Conservation (phyloP, 2,329 filamentous ascomycete genomes). For the Plectosphaerella plurivora region DNA sequence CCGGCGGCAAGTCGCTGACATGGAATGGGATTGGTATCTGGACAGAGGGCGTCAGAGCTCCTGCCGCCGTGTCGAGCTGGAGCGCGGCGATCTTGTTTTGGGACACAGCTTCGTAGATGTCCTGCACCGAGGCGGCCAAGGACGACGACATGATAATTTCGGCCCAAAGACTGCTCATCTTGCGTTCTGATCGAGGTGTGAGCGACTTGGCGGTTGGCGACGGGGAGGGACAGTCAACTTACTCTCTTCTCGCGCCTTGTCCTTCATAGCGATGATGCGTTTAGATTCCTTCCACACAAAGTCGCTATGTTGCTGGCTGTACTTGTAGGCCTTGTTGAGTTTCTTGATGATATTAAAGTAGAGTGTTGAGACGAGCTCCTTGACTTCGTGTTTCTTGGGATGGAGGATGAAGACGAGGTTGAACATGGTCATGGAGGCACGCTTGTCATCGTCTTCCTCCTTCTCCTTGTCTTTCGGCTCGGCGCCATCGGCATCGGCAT, state of each 20-base stretch:
- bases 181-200: slow-evolving; percentile 34
- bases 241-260: slow-evolving; percentile 71
- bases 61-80: slow-evolving; percentile 62
- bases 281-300: slow-evolving; percentile 93
- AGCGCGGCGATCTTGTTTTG: slow-evolving; percentile 82
- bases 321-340: slow-evolving; percentile 87
- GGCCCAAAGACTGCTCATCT: slow-evolving; percentile 64
- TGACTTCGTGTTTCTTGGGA: slow-evolving; percentile 72
- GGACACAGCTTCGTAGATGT: slow-evolving; percentile 76
- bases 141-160: slow-evolving; percentile 70
- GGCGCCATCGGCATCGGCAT: slow-evolving; percentile 17
- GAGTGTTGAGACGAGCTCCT: slow-evolving; percentile 67
- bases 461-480: slow-evolving; percentile 22
- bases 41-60: slow-evolving; percentile 56
- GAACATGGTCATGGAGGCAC: slow-evolving; percentile 88
- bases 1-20: slow-evolving; percentile 66
- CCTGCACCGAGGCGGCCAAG: slow-evolving; percentile 76
- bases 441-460: slow-evolving; percentile 56
- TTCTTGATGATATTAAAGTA: slow-evolving; percentile 89
- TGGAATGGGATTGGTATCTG: slow-evolving; percentile 65
- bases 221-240: slow-evolving; percentile 17
- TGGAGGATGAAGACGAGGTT: slow-evolving; percentile 91
- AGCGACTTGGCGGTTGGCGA: too few relatives aligned
- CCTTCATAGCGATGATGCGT: slow-evolving; percentile 73
- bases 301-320: slow-evolving; percentile 82